Conservation (phyloP, 2,329 filamentous ascomycete species). For the Teratosphaeria gauchensis region DNA sequence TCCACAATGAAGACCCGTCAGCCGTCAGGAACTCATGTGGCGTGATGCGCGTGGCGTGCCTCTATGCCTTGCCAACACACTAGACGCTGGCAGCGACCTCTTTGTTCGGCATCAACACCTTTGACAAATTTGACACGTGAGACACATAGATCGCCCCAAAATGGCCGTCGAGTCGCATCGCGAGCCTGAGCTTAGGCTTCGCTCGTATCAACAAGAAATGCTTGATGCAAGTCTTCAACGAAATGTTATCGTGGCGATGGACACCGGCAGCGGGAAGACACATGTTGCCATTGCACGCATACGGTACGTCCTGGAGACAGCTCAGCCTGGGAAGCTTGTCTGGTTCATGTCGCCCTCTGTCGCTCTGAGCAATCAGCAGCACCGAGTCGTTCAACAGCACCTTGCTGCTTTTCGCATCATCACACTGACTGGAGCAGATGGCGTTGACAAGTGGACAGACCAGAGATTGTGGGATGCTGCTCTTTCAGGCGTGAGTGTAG, state of each 20-base stretch:
- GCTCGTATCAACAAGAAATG: slow-evolving; percentile 42
- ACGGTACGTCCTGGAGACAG: slow-evolving; percentile 32
- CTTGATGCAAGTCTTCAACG: slow-evolving; percentile 33
- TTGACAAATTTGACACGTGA: no score
- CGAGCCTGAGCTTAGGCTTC: slow-evolving; percentile 8
- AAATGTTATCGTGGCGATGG: slow-evolving; percentile 42
- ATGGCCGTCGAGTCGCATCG: neutral
- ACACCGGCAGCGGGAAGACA: slow-evolving; percentile 42
- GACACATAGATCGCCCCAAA: neutral
- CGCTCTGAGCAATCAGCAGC: slow-evolving; percentile 37
- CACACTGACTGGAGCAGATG: slow-evolving; percentile 57
- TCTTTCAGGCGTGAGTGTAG: slow-evolving; percentile 55
- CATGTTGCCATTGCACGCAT: slow-evolving; percentile 38
- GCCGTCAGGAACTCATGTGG: no score
- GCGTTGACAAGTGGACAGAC: slow-evolving; percentile 63
- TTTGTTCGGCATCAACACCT: no score
- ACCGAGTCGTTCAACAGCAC: slow-evolving; percentile 24
- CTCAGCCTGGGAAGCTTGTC: slow-evolving; percentile 27
- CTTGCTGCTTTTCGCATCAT: slow-evolving; percentile 46
- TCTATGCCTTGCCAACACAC: no score
- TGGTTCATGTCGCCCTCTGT: slow-evolving; percentile 41
- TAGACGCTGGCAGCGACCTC: no score
- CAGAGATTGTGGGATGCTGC: slow-evolving; percentile 57
- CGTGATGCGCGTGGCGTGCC: no score
- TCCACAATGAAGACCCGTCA: no score